Conservation (phyloP, 2,329 filamentous ascomycete species). For the Fusarium sp. region DNA sequence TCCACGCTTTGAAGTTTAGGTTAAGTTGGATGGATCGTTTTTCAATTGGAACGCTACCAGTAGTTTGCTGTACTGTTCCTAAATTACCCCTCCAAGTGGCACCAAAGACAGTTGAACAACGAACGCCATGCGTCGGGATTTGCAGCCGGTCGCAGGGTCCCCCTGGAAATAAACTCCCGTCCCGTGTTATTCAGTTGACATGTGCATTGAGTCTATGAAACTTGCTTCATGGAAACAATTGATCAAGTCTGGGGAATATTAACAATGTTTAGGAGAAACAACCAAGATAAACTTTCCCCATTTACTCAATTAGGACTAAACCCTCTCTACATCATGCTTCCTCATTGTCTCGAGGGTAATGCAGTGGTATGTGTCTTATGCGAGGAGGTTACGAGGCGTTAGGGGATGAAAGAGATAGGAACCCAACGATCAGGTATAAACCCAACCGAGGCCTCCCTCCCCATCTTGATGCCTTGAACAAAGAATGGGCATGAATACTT, state of each 20-base stretch:
- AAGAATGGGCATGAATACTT: background rate
- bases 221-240: background rate
- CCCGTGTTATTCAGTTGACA: constrained; percentile 7
- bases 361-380: constrained; percentile 26
- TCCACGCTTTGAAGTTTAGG: constrained; percentile 1
- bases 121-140: constrained; percentile 29
- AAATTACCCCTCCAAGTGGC: constrained; percentile 6
- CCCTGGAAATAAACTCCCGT: constrained; percentile 25
- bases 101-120: constrained; percentile 18
- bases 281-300: background rate
- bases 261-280: background rate
- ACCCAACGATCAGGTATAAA: constrained; percentile 18
- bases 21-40: background rate
- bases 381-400: constrained; percentile 25
- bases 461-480: background rate
- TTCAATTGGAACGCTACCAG: background rate
- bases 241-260: constrained; percentile 1
- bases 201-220: constrained; percentile 20
- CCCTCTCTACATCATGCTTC: background rate
- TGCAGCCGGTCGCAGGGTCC: constrained; percentile 32
- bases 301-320: background rate
- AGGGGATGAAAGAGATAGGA: constrained; percentile 14
- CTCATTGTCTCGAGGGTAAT: constrained; percentile 19
- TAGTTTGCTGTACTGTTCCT: background rate
- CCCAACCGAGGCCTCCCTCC: constrained; percentile 3